Evolutionary conservation across 2,329 filamentous ascomycete genomes (phyloP).

Genomic region (Aspergillus aculeatinus): DNA sequence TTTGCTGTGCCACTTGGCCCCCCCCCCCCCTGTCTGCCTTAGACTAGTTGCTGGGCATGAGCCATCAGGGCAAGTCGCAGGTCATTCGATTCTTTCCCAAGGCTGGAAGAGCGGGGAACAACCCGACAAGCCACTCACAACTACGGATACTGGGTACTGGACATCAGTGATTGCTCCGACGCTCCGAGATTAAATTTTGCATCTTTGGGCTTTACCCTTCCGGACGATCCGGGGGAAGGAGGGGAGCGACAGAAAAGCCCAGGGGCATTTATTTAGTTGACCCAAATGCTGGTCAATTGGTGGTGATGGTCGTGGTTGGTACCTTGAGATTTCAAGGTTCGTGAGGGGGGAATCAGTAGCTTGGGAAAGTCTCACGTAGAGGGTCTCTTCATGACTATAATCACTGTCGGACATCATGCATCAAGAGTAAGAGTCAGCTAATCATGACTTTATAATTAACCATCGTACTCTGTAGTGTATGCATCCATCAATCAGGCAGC

Average conservation of each 20-base stretch:
- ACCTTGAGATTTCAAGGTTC: too few species aligned
- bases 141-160: too few species aligned
- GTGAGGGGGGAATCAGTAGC: background rate
- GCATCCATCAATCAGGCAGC: background rate
- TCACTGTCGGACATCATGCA: too few species aligned
- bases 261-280: too few species aligned
- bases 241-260: background rate
- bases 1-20: background rate
- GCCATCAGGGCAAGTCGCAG: background rate
- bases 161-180: background rate
- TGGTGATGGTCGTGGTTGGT: too few species aligned
- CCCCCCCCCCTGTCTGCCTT: background rate
- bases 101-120: background rate
- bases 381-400: background rate
- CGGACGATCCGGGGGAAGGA: conserved; percentile 9
- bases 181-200: background rate
- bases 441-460: too few species aligned
- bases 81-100: background rate
- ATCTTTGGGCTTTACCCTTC: conserved; percentile 1
- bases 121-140: background rate
- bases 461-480: background rate
- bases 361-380: background rate
- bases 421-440: too few species aligned
- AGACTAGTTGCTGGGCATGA: background rate
- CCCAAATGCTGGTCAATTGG: too few species aligned